phyloP scores from a whole-genome alignment of 208 protist species.

The Leishmania mexicana region DNA sequence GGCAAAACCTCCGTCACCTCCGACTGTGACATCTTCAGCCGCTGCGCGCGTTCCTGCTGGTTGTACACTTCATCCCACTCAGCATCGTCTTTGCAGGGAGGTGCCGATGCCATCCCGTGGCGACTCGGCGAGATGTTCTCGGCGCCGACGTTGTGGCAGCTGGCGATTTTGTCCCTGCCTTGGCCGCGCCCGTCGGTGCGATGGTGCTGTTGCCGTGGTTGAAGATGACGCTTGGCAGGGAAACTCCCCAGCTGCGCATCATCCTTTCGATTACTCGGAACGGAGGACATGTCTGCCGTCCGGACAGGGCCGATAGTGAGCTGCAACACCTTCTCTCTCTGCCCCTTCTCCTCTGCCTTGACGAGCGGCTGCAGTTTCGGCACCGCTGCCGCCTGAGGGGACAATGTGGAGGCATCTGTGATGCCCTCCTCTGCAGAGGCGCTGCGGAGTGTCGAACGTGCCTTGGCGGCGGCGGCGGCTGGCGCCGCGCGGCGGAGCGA shows the following conservation, averaged over 20 bases:
- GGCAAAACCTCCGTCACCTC: slow-evolving; percentile 84
- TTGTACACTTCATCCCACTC: slow-evolving; percentile 60
- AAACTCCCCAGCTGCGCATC: background rate
- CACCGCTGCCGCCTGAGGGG: too few species aligned
- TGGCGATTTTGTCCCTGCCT: background rate
- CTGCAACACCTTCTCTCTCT: background rate
- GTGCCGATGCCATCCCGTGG: background rate
- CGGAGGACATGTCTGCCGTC: background rate
- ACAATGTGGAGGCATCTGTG: background rate
- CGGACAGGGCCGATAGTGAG: background rate
- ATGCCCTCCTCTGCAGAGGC: background rate
- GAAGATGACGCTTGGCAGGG: background rate
- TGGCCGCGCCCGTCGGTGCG: background rate
- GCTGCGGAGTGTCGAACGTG: background rate
- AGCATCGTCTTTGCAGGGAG: slow-evolving; percentile 14
- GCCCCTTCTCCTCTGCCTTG: background rate
- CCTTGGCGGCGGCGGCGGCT: too few species aligned
- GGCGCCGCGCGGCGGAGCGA: background rate
- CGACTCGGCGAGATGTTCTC: background rate
- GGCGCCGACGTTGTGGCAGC: too few species aligned
- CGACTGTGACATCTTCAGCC: slow-evolving; percentile 56
- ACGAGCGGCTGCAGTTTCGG: background rate
- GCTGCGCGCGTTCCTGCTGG: slow-evolving; percentile 65
- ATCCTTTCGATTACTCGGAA: background rate
- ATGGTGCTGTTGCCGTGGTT: background rate